Base-by-base conservation (phyloP, 2,329 filamentous ascomycete species). In the Trichoderma breve region DNA sequence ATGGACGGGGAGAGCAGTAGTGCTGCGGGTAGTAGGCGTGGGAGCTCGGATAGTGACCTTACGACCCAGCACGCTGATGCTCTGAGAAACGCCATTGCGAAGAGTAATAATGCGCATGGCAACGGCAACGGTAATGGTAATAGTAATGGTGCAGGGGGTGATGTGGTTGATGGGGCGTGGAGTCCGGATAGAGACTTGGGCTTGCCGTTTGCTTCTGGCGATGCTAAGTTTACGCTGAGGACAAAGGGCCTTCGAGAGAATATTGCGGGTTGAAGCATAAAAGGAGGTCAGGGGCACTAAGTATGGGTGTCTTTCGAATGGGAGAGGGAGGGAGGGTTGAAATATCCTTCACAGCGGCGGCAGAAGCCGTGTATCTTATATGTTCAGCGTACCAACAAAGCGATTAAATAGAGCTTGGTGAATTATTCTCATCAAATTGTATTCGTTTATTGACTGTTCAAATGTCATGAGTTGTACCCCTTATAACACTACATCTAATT, bases 181-280 rank as follows among this genome's bases (percentile, higher is more conserved):
- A 72, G 75, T 18, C 68, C 76, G 0, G 75, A 77, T 15, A 75
- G 76, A 24, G 72, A 73, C 2, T 71, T 84, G 9, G 74, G 77
- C 1, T 73, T 87, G 32, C 85, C 86, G 3, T 89, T 89, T 79
- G 82, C 80, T 0, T 84, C 85, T 53, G 79, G 76, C 1, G 82
- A 83, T 60, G 78, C 81, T 3, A 87, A 83, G 75, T 81, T 89
- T 66, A 87, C 86, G 6, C 74, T 89, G 39, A 79, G 88, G 71
- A 89, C 88, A 0, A 89, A 88, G 77, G 88, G 87, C 0, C 72
- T 89, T 76, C 82, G 87, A 53, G 87, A 89, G 79, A 83, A 86
- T 18, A 70, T 77, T 8, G 74, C 66, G 1, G 60, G 67, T 14
- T 72, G 68, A 64, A 43, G 62, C 12, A 2, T 30, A 30, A 53